These are phyloP conservation scores for Passalora sequoiae DNA, from an alignment of 2,329 filamentous ascomycete genomes.

Conservation along the genomic window DNA sequence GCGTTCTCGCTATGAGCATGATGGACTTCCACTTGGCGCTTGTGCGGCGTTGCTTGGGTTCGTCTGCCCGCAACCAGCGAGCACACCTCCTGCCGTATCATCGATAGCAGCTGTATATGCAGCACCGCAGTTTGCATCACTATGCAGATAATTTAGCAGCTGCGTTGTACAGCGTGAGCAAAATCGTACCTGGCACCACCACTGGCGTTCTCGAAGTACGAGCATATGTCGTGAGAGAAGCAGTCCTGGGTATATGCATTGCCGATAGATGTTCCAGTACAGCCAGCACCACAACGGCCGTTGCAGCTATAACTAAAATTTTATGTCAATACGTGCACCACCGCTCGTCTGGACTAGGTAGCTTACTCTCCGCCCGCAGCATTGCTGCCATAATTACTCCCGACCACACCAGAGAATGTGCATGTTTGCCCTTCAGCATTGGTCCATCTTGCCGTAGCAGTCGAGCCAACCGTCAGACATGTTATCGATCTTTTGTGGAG, in stretches of 20 bases:
- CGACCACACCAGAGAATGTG: constrained; percentile 43
- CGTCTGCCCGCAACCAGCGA: constrained; percentile 29
- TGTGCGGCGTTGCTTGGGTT: constrained; percentile 28
- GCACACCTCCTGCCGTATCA: constrained; percentile 38
- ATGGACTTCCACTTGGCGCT: constrained; percentile 19
- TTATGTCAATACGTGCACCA: not conserved
- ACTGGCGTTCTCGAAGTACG: constrained; percentile 47
- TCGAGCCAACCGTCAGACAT: constrained; percentile 38
- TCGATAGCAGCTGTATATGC: constrained; percentile 43
- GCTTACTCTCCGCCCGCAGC: constrained; percentile 43
- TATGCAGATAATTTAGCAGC: constrained; percentile 16
- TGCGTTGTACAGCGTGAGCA: not conserved
- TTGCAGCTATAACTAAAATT: constrained; percentile 48
- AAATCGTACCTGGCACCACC: constrained; percentile 41
- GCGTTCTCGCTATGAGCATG: constrained; percentile 18
- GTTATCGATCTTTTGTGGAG: constrained; percentile 20
- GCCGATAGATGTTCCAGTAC: constrained; percentile 41
- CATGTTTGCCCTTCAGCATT: constrained; percentile 42
- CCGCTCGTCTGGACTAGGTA: not conserved
- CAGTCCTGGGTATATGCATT: constrained; percentile 50
- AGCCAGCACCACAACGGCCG: constrained; percentile 47
- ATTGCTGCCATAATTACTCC: constrained; percentile 47
- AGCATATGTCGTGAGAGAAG: constrained; percentile 50
- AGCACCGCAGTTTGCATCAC: constrained; percentile 46
- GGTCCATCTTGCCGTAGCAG: constrained; percentile 46